Percentiles rank a stretch among this genome's conserved stretches.
These are phyloP conservation scores for Scheffersomyces parashehatae DNA, from an alignment of 1,139 yeast genomes.

Conservation along the genomic window DNA sequence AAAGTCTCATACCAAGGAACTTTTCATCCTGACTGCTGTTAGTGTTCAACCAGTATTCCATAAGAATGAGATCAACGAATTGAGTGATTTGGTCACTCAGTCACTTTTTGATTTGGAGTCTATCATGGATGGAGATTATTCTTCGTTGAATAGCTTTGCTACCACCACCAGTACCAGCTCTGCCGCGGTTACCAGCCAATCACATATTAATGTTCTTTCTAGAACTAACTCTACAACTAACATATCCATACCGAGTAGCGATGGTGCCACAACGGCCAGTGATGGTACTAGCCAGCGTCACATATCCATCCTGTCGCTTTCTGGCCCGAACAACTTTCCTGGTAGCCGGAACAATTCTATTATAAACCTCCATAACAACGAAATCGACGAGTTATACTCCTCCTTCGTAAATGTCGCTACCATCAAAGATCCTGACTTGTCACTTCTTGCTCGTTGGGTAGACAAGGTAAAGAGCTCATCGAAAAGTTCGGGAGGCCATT, in stretches of 20 bases:
- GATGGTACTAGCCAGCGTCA: conserved; percentile 2
- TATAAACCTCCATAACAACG: conserved; percentile 28
- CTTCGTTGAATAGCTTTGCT: conserved; percentile 24
- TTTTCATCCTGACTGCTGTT: conserved; percentile 88
- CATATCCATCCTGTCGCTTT: conserved; percentile 3
- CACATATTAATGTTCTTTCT: conserved; percentile 6
- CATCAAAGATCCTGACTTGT: conserved; percentile 44
- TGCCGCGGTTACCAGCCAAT: not conserved
- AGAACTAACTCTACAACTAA: not conserved
- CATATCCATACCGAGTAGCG: conserved; percentile 1
- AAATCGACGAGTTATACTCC: conserved; percentile 64
- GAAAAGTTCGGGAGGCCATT: conserved; percentile 8
- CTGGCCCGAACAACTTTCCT: conserved; percentile 4
- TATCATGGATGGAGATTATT: conserved; percentile 74
- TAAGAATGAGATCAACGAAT: conserved; percentile 78
- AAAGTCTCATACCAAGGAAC: conserved; percentile 89
- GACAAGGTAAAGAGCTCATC: conserved; percentile 45
- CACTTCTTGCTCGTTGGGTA: conserved; percentile 49
- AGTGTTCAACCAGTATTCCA: conserved; percentile 97
- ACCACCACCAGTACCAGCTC: not conserved
- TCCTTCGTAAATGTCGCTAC: conserved; percentile 65
- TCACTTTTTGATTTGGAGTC: conserved; percentile 84
- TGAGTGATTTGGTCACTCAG: conserved; percentile 80
- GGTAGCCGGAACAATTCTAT: conserved; percentile 12
- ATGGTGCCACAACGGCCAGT: not conserved